phyloP scores from a whole-genome alignment of 495 filamentous ascomycete species.

The Penicillium egyptiacum region DNA sequence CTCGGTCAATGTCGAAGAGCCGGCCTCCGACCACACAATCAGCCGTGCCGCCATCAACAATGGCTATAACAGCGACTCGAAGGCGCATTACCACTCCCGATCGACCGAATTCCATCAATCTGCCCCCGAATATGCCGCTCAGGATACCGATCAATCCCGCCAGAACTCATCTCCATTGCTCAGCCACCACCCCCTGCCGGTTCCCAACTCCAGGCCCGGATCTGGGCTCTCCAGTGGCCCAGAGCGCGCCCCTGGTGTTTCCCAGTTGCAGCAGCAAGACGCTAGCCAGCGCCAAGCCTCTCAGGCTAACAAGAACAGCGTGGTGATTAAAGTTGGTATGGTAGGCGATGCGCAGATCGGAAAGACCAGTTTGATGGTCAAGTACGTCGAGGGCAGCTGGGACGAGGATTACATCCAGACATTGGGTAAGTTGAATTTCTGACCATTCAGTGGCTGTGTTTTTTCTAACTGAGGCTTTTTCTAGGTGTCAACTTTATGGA shows the following conservation, averaged over 20 bases:
- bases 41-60: slow-evolving; percentile 31
- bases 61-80: slow-evolving; percentile 48
- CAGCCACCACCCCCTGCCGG: slow-evolving; percentile 42
- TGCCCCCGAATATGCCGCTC: slow-evolving; percentile 40
- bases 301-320: slow-evolving; percentile 68
- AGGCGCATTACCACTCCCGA: slow-evolving; percentile 45
- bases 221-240: slow-evolving; percentile 51
- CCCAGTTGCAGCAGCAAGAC: slow-evolving; percentile 44
- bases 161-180: slow-evolving; percentile 41
- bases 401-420: slow-evolving; percentile 99
- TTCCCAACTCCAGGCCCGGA: slow-evolving; percentile 49
- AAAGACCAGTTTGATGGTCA: slow-evolving; percentile 98
- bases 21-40: slow-evolving; percentile 35
- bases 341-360: slow-evolving; percentile 98
- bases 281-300: slow-evolving; percentile 42
- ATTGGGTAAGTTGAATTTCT: slow-evolving; percentile 58
- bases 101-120: slow-evolving; percentile 46
- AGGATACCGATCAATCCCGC: slow-evolving; percentile 44
- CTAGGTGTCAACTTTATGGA: slow-evolving; percentile 98
- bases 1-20: slow-evolving; percentile 35
- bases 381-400: slow-evolving; percentile 98
- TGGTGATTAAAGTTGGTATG: slow-evolving; percentile 99
- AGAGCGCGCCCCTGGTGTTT: slow-evolving; percentile 38
- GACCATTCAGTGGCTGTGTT: background rate
- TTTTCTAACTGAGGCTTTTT: background rate